A percentile compares a stretch with the other conserved stretches of the same genome.
Evolutionary conservation across 352 stramenopile genomes (phyloP).

Genomic region (Phytophthora ramorum): DNA sequence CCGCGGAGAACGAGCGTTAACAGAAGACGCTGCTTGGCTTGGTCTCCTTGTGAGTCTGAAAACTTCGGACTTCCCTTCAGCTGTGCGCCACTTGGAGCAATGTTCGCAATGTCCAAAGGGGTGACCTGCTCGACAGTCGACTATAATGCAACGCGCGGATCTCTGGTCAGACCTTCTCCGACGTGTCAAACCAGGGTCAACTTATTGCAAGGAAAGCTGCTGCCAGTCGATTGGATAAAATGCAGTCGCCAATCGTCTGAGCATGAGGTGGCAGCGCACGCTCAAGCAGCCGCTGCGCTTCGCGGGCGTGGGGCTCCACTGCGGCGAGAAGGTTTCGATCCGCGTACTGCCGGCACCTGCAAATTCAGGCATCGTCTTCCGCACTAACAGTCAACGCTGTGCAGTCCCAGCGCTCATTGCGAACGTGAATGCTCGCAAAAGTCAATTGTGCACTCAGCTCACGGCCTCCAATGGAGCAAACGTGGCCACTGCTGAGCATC

Average conservation of each 20-base stretch:
- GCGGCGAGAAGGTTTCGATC: slow-evolving; percentile 41
- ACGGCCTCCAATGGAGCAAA: slow-evolving; percentile 17
- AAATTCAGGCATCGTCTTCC: slow-evolving; percentile 48
- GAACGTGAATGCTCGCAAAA: slow-evolving; percentile 48
- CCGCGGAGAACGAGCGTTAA: too few relatives aligned
- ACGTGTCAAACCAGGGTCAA: too few relatives aligned
- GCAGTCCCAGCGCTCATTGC: slow-evolving; percentile 39
- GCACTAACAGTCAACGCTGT: neutral
- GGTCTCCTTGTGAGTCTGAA: too few relatives aligned
- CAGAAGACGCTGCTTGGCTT: too few relatives aligned
- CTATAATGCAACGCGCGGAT: neutral
- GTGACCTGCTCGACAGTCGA: too few relatives aligned
- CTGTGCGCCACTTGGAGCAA: too few relatives aligned
- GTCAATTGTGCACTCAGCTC: slow-evolving; percentile 71
- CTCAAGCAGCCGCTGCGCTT: slow-evolving; percentile 56
- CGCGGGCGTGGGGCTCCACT: slow-evolving; percentile 68
- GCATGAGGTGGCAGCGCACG: slow-evolving; percentile 47
- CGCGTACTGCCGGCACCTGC: slow-evolving; percentile 41
- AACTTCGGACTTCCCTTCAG: too few relatives aligned
- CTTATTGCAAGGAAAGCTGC: too few relatives aligned
- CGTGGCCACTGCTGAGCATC: slow-evolving; percentile 68
- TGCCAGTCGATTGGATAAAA: slow-evolving; percentile 20
- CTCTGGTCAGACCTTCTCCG: too few relatives aligned
- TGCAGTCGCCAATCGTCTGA: neutral
- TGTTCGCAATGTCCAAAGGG: too few relatives aligned